Evolutionary conservation across 2,329 filamentous ascomycete species (phyloP), one percentile per base, ranked within the genome.

Genomic region (Colletotrichum navitas): DNA sequence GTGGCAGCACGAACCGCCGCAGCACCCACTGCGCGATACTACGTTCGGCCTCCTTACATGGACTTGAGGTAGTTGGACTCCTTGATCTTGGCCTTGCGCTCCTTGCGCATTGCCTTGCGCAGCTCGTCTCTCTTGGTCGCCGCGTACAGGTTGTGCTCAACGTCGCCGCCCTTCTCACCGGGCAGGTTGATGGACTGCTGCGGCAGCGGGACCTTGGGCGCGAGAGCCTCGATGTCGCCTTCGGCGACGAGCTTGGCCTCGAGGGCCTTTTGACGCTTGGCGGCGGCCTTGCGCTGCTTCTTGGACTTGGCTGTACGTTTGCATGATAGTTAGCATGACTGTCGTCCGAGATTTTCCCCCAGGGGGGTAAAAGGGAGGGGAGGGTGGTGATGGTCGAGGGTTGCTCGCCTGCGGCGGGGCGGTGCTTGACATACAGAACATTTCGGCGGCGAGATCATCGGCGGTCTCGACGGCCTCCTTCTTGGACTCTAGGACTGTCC

Each of bases 31-130:
- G 36, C 12, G 45, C 36, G 41, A 49, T 49, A 47, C 41, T 26
- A 39, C 29, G 26, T 34, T 34, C 29, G 14, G 24, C 36, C 51
- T 34, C 54, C 75, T 84, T 85, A 90, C 92, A 95, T 94, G 54
- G 90, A 89, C 88, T 92, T 93, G 82, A 96, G 88, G 87, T 94
- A 96, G 84, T 96, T 96, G 79, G 83, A 83, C 86, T 96, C 93
- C 89, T 95, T 95, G 79, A 96, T 96, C 82, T 87, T 89, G 71
- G 88, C 89, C 82, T 91, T 89, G 79, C 93, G 86, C 84, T 94
- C 92, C 80, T 88, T 88, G 78, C 93, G 88, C 92, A 94, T 91
- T 43, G 90, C 90, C 82, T 86, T 88, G 75, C 86, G 92, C 77
- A 95, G 83, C 76, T 91, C 89, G 73, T 87, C 85, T 78, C 92